Evolutionary conservation across 1,139 yeast species (phyloP).

Genomic region (Arxiozyma slooffiae): DNA sequence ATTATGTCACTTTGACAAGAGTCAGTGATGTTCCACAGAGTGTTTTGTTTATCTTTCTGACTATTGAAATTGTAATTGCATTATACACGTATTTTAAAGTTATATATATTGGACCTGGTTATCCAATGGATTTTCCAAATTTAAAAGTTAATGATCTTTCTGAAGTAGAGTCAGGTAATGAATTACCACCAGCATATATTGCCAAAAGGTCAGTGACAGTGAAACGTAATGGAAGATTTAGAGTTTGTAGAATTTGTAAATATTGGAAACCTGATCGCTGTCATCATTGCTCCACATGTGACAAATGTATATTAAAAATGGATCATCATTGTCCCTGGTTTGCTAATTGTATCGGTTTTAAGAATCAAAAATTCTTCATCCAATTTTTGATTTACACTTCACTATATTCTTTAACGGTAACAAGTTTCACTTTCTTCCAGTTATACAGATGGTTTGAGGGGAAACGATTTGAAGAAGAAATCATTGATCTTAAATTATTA

Average conservation of each 20-base stretch:
- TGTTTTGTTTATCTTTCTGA: conserved; percentile 6
- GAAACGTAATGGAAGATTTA: conserved; percentile 37
- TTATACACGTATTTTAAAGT: conserved; percentile 46
- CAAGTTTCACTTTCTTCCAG: conserved; percentile 16
- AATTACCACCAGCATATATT: conserved; percentile 35
- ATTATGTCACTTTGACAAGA: conserved; percentile 11
- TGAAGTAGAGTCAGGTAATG: conserved; percentile 26
- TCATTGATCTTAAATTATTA: conserved; percentile 51
- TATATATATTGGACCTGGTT: conserved; percentile 52
- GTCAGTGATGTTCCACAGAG: conserved; percentile 12
- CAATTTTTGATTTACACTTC: conserved; percentile 60
- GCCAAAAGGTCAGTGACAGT: conserved; percentile 32
- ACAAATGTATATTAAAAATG: conserved; percentile 63
- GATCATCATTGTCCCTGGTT: conserved; percentile 99
- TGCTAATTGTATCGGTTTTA: conserved; percentile 74
- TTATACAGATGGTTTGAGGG: conserved; percentile 44
- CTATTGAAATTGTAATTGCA: conserved; percentile 6
- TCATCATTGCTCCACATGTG: conserved; percentile 77
- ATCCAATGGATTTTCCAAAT: conserved; percentile 45
- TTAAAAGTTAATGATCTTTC: conserved; percentile 27
- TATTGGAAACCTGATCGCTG: conserved; percentile 92
- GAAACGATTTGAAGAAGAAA: conserved; percentile 34
- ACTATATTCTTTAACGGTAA: conserved; percentile 39
- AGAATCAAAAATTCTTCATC: conserved; percentile 67
- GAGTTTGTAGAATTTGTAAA: conserved; percentile 63